Conservation (phyloP, 768 basidiomycete genomes). For the Pleurotus salmoneostramineus region DNA sequence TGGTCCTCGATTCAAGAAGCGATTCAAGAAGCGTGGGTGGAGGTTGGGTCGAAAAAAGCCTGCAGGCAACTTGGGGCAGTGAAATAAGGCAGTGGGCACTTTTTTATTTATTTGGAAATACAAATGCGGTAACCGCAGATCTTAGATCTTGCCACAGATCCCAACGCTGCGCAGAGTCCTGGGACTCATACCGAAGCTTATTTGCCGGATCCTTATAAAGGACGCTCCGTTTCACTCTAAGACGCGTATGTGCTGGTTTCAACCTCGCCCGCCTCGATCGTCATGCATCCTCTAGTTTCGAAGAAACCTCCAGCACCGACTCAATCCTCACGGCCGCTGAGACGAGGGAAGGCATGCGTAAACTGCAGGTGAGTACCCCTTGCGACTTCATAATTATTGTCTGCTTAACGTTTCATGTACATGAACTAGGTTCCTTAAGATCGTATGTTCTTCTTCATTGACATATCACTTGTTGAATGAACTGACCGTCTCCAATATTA, state of each 20-base stretch:
- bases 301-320: conserved; percentile 2
- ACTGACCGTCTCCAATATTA: neutral
- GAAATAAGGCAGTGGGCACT: too few species aligned
- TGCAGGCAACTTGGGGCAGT: too few species aligned
- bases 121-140: too few species aligned
- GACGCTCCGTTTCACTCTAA: conserved; percentile 1
- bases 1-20: too few species aligned
- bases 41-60: too few species aligned
- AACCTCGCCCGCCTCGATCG: conserved; percentile 1
- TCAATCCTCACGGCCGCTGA: conserved; percentile 28
- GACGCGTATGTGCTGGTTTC: conserved; percentile 4
- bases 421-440: conserved; percentile 40
- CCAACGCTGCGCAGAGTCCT: too few species aligned
- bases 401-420: conserved; percentile 6
- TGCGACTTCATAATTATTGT: conserved; percentile 4
- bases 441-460: conserved; percentile 26
- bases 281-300: conserved; percentile 5
- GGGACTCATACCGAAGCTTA: too few species aligned
- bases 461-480: conserved; percentile 7
- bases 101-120: too few species aligned
- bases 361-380: conserved; percentile 37
- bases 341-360: conserved; percentile 50
- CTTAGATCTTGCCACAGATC: too few species aligned
- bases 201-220: conserved; percentile 2
- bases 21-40: too few species aligned